Evolutionary conservation across 768 basidiomycete genomes (phyloP), one percentile per base, ranked within the genome.

Genomic region (Collybia mongolica): DNA sequence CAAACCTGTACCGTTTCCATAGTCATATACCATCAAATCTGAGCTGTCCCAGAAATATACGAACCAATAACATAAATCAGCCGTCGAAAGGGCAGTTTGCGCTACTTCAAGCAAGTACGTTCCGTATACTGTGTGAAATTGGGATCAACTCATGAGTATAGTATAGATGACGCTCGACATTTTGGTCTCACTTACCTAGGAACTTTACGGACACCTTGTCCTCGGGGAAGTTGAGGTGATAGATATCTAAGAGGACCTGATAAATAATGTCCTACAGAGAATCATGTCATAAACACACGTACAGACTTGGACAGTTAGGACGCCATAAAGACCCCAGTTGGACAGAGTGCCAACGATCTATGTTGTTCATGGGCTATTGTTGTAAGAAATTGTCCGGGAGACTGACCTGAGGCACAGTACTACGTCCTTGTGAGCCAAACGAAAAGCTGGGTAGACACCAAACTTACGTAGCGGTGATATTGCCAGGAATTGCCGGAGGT

Each of bases 241-340:
- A 44, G 14, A 44, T 20, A 22, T 44, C 44, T 44, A 29, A 4
- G 8, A 6, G 44, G 19, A 17, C 15, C 15, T n/a, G 17, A 32
- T 32, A 18, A 32, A n/a, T 24, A n/a, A n/a, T 28, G 2, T 29
- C 3, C 17, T 32, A 2, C 8, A 35, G 6, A 15, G 5, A 2
- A 11, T 35, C 19, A 15, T 6, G 26, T 18, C 12, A 36, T 11
- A 17, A 12, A 6, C n/a, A 5, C 14, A 40, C 54, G 17, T 35
- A 52, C 54, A 48, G 26, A 40, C 46, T 50, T 56, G 51, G 35
- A 56, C 40, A 28, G 44, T 17, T 17, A 56, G 49, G 1, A 51
- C 39, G 19, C 55, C 55, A 42, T 52, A 51, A 2, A 56, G 32
- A 1, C 22, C 28, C 55, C 55, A 56, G 42, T 53, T 53, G 3